phyloP scores from a whole-genome alignment of 2,329 filamentous ascomycete genomes.

The Aspergillus calidoustus region DNA sequence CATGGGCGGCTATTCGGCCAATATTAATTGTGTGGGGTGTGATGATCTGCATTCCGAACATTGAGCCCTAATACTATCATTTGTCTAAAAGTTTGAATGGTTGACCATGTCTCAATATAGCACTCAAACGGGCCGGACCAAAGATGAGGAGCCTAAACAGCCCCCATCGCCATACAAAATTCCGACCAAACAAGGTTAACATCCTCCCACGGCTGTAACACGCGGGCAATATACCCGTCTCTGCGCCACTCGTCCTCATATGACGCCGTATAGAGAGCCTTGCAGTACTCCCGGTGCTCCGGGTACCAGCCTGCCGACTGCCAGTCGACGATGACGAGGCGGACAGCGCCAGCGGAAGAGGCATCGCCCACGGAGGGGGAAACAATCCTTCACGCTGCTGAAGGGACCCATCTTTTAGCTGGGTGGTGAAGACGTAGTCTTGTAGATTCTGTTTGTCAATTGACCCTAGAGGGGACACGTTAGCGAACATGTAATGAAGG shows the following conservation, averaged over 20 bases:
- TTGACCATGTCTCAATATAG: too few species aligned
- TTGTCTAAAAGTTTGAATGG: too few species aligned
- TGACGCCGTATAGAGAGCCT: conserved; percentile 32
- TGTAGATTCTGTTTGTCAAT: conserved; percentile 19
- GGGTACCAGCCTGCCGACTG: conserved; percentile 39
- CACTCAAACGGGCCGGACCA: too few species aligned
- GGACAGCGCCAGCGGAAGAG: conserved; percentile 20
- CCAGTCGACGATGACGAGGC: conserved; percentile 37
- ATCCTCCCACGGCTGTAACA: conserved; percentile 13
- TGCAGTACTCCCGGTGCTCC: conserved; percentile 42
- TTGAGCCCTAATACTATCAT: too few species aligned
- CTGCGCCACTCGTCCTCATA: conserved; percentile 22
- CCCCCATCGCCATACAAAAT: conserved; percentile 23
- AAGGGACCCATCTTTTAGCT: conserved; percentile 26
- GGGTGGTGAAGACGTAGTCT: conserved; percentile 29
- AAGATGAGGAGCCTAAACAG: conserved; percentile 9
- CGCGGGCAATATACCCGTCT: conserved; percentile 15
- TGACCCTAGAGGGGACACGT: conserved; percentile 22
- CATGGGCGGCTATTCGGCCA: too few species aligned
- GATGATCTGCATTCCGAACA: too few species aligned
- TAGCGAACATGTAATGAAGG: background rate
- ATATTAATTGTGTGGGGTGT: too few species aligned
- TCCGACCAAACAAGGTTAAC: conserved; percentile 9
- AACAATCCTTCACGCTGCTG: conserved; percentile 25
- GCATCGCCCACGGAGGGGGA: conserved; percentile 4